Conservation (phyloP, 2,329 filamentous ascomycete species). For the Bisporella sp. region DNA sequence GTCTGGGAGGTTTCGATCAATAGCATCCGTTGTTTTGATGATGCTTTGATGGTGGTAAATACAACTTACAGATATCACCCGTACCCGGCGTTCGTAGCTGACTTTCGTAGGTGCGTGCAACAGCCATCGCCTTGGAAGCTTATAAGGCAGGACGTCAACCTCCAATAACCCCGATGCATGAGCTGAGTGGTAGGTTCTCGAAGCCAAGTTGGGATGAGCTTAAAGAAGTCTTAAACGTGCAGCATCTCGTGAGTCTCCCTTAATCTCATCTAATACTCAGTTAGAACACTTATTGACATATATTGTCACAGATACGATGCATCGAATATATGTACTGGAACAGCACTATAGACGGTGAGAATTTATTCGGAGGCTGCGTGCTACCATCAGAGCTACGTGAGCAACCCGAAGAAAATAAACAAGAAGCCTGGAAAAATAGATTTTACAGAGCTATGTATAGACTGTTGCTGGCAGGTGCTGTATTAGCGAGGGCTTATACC, state of each 20-base stretch:
- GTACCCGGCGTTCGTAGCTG: background rate
- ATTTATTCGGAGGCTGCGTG: no score
- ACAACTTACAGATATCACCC: background rate
- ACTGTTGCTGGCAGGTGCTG: conserved; percentile 11
- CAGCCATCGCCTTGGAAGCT: conserved; percentile 10
- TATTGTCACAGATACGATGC: background rate
- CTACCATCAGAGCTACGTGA: no score
- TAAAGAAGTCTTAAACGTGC: conserved; percentile 14
- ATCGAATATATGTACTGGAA: conserved; percentile 13
- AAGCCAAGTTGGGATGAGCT: conserved; percentile 10
- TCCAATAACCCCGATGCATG: conserved; percentile 6
- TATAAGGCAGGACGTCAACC: conserved; percentile 9
- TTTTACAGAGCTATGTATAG: conserved; percentile 14
- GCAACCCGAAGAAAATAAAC: no score
- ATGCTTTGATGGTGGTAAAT: conserved; percentile 14
- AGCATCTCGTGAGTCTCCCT: conserved; percentile 4
- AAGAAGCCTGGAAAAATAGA: background rate
- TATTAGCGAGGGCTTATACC: conserved; percentile 13
- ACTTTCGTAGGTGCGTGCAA: conserved; percentile 12
- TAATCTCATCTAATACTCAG: no score
- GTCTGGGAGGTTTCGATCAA: conserved; percentile 8
- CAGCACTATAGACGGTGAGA: background rate
- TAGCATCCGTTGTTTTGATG: conserved; percentile 11
- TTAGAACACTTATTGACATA: no score
- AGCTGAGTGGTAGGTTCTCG: conserved; percentile 7